A percentile compares a stretch with the other conserved stretches of the same genome.
Conservation (phyloP, 306 rosid genomes). For the Glycyrrhiza uralensis region DNA sequence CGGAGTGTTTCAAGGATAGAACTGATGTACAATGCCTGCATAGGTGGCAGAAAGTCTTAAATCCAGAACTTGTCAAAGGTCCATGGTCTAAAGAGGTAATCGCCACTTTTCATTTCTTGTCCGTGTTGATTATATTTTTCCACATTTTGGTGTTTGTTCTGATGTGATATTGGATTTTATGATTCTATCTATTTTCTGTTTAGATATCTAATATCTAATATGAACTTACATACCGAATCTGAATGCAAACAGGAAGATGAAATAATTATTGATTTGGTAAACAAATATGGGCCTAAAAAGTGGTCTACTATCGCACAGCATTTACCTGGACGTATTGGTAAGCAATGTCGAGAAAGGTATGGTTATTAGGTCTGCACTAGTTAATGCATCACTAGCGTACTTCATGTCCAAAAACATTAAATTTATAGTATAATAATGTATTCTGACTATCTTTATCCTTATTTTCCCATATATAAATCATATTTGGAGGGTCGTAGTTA, state of each 20-base stretch:
- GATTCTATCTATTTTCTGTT: background rate
- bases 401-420: conserved; percentile 16
- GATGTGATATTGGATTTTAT: background rate
- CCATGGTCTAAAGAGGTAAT: conserved; percentile 99
- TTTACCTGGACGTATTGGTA: conserved; percentile 98
- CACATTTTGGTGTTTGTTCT: background rate
- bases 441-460: background rate
- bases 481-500: background rate
- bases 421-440: background rate
- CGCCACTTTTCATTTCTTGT: background rate
- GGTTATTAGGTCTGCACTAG: conserved; percentile 13
- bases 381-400: background rate
- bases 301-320: conserved; percentile 94
- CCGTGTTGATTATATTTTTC: conserved; percentile 8
- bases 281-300: conserved; percentile 83
- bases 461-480: background rate
- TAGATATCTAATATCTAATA: conserved; percentile 13
- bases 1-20: conserved; percentile 92
- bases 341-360: conserved; percentile 99
- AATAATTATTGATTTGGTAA: conserved; percentile 66
- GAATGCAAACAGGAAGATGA: conserved; percentile 81
- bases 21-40: conserved; percentile 98
- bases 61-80: conserved; percentile 96
- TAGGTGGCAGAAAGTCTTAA: conserved; percentile 99
- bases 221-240: conserved; percentile 20